Evolutionary conservation across 768 basidiomycete genomes (phyloP), one percentile per base, ranked within the genome.

Genomic region (Tulasnella sp.): DNA sequence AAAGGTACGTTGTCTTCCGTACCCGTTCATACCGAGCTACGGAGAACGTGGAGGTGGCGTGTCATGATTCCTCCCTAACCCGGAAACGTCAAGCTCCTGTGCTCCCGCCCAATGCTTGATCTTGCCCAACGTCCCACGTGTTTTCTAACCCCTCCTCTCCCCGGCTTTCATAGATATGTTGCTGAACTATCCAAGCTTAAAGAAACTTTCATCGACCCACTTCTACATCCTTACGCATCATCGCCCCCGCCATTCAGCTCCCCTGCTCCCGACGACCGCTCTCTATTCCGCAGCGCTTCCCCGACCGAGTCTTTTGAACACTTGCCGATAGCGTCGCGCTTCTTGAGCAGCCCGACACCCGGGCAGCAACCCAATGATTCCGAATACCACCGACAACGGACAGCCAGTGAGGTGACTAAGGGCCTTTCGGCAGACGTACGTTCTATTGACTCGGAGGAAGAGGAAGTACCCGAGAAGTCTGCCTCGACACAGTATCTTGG

Each of bases 181-280:
- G 78, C 79, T 63, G 93, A 97, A 64, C 77, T 97, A 8, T 69
- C 81, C 63, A 88, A 85, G 71, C 84, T 97, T 80, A 91, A 89
- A 72, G 88, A 92, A 62, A 91, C 86, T 0, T 96, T 96, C 65
- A 87, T 92, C 64, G 84, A 86, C 61, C 83, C 87, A 7, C 77
- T 94, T 32, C 78, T 97, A 14, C 91, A 94, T 70, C 88, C 90
- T 9, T 89, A 80, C 64, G 78, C 82, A 19, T 65, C 74, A 65
- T 72, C 31, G 74, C 80, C 9, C 78, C 79, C 0, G 78, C 78
- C 3, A 76, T 78, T 9, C 42, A 37, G 27, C 31, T 50, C 50
- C 77, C 27, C 23, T 54, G 32, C 27, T 31, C 55, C 45, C 41
- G 83, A 80, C 63, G 84, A 87, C 62, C 83, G 50, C n/a, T 40